Evolutionary conservation across 305 asterid species (phyloP), one percentile per base, ranked within the genome.

Genomic region (Solanum hybrid): DNA sequence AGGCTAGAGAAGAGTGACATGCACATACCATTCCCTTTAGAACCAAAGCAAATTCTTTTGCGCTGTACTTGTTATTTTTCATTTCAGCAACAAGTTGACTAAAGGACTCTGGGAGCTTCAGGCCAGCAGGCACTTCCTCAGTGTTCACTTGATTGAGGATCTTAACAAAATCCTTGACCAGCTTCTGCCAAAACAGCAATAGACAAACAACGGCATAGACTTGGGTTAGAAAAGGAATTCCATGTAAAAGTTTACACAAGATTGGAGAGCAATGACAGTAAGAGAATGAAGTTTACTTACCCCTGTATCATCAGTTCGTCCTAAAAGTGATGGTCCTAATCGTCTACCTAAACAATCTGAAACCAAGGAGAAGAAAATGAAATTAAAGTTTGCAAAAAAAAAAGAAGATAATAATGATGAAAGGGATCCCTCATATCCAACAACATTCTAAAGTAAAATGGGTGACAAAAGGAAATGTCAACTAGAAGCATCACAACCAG

Each of bases 281-380:
- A 22, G 84, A 66, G 37, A 90, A n/a, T 32, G 36, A 89, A 66
- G 66, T 69, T 71, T 69, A 90, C 87, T 92, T 92, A 96, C 99
- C 98, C 97, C 98, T 90, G 98, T 95, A 95, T 96, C 99, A 93
- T 94, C 96, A 89, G 93, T 90, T 94, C 98, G 93, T 85, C 99
- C 98, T 86, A 97, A 96, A 93, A 97, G 94, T 93, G 94, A 96
- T 88, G 99, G 99, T 80, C 99, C 99, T 94, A 96, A 93, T 79
- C 99, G 94, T 86, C 99, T 96, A 86, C 99, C 99, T 92, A 97
- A 94, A 93, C 99, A 97, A 94, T 96, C 99, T 97, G 96, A 91
- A 93, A 40, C 37, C 86, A 4, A 56, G 46, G 86, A 90, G 64
- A 88, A 90, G 46, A 88, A 76, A 87, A 60, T 81, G 89, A 32